A percentile compares a stretch with the other conserved stretches of the same genome.
phyloP scores from a whole-genome alignment of 306 rosid genomes.

The Begonia fuchsioides region DNA sequence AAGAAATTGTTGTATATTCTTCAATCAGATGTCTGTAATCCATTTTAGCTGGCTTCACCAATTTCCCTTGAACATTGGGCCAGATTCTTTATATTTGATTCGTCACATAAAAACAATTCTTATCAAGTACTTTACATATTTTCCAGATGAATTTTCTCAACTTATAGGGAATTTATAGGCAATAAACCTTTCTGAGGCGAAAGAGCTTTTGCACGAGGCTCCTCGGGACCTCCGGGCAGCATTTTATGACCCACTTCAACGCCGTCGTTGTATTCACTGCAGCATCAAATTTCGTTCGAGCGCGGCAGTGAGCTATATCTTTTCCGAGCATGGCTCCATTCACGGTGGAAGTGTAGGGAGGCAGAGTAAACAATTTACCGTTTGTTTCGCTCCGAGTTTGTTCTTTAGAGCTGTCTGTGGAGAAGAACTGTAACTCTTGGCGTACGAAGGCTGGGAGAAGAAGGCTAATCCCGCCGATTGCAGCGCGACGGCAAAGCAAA shows the following conservation, averaged over 20 bases:
- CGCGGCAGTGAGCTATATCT: conserved; percentile 8
- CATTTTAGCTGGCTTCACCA: no score
- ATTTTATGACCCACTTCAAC: conserved; percentile 57
- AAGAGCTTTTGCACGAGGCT: conserved; percentile 81
- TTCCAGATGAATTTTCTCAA: no score
- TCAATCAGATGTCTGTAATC: no score
- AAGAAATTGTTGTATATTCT: no score
- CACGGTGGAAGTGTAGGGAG: conserved; percentile 31
- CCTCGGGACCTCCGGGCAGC: conserved; percentile 76
- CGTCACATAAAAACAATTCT: no score
- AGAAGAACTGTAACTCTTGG: conserved; percentile 8
- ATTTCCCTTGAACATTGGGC: no score
- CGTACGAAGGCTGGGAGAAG: conserved; percentile 4
- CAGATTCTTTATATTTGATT: no score
- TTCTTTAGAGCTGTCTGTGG: conserved; percentile 4
- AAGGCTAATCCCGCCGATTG: background rate
- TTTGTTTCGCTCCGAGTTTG: conserved; percentile 2
- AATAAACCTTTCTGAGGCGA: conserved; percentile 53
- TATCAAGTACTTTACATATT: no score
- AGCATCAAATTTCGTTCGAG: conserved; percentile 1
- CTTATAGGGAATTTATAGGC: background rate
- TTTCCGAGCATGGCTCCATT: conserved; percentile 22
- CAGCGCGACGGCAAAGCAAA: conserved; percentile 8
- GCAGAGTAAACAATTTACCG: conserved; percentile 48
- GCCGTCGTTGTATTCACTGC: conserved; percentile 33